Conservation (phyloP, 140 eudicot species). For the Oenanthe javanica region DNA sequence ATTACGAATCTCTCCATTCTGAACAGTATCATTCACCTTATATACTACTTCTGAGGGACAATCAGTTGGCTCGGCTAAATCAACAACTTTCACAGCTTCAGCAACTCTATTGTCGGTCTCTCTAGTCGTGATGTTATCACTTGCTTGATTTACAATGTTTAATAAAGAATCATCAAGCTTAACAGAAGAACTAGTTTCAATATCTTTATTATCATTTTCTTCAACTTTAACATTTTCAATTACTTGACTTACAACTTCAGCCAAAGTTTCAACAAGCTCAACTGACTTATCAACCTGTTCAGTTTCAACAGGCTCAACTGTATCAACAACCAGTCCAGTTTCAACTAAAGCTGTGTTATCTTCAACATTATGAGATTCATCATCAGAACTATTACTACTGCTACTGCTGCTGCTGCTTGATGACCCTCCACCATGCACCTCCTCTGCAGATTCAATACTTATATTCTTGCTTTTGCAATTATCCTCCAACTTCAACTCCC, state of each 20-base stretch:
- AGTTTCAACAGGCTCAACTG: conserved; percentile 26
- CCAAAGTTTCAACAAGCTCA: conserved; percentile 26
- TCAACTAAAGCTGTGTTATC: conserved; percentile 27
- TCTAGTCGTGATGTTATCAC: conserved; percentile 20
- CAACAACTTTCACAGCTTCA: conserved; percentile 22
- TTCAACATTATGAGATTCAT: conserved; percentile 37
- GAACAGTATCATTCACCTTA: conserved; percentile 21
- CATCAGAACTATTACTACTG: conserved; percentile 50
- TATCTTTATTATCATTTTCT: conserved; percentile 12
- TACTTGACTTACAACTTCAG: conserved; percentile 16
- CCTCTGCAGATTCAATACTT: conserved; percentile 12
- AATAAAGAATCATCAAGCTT: conserved; percentile 30
- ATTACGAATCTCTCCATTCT: conserved; percentile 18
- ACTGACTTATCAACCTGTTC: conserved; percentile 19
- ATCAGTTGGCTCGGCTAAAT: conserved; percentile 11
- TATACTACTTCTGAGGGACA: conserved; percentile 12
- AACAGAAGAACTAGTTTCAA: conserved; percentile 23
- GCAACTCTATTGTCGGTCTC: conserved; percentile 21
- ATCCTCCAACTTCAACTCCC: conserved; percentile 31
- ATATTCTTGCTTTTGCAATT: conserved; percentile 13
- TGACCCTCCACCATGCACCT: conserved; percentile 9
- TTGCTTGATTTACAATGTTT: conserved; percentile 24
- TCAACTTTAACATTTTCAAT: conserved; percentile 14
- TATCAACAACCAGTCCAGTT: conserved; percentile 28
- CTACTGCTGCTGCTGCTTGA: conserved; percentile 35